phyloP scores from a whole-genome alignment of 345 rosid species.

The Eucalyptus cladocalyx region DNA sequence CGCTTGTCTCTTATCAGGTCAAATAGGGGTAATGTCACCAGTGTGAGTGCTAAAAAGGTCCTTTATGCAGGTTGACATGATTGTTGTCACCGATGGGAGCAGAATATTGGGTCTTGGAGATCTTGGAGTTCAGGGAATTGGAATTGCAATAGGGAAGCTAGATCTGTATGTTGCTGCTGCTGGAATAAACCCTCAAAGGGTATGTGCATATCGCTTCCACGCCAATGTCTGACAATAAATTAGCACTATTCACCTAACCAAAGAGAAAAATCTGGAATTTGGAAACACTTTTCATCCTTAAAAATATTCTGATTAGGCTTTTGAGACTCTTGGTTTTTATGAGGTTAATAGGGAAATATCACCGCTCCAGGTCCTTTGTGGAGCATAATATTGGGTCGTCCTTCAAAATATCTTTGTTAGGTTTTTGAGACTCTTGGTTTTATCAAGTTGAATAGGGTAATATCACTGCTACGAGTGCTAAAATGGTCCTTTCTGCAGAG shows the following conservation, averaged over 20 bases:
- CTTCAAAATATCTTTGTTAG: background rate
- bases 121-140: constrained; percentile 97
- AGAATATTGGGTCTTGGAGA: constrained; percentile 98
- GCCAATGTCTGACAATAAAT: background rate
- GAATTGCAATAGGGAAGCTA: constrained; percentile 89
- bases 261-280: background rate
- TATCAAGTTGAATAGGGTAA: background rate
- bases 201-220: background rate
- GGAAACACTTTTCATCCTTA: background rate
- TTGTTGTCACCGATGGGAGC: constrained; percentile 99
- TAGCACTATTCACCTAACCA: background rate
- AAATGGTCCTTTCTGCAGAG: background rate
- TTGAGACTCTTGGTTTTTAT: background rate
- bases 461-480: background rate
- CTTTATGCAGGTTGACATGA: constrained; percentile 87
- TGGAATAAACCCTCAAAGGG: constrained; percentile 99
- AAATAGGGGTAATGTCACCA: background rate
- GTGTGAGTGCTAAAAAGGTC: background rate
- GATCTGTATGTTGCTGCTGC: constrained; percentile 98
- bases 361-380: background rate
- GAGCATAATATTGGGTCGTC: background rate
- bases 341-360: background rate
- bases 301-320: background rate
- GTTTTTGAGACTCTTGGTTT: background rate
- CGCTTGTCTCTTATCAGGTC: background rate